Conservation (phyloP, 2,329 filamentous ascomycete species). For the Aspergillus unguis region DNA sequence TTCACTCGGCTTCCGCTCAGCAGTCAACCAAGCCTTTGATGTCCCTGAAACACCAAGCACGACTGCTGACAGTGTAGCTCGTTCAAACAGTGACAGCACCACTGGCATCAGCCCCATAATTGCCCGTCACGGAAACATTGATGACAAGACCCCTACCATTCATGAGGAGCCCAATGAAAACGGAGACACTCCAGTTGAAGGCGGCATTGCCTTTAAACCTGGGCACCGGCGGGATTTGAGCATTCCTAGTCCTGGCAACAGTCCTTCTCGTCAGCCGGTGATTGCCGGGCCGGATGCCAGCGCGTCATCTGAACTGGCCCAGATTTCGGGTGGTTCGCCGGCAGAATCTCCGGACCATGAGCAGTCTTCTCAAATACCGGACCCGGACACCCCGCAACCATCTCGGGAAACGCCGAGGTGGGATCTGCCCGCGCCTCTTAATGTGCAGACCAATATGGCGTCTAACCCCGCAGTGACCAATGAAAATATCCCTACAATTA, state of each 20-base stretch:
- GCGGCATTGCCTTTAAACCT: slow-evolving; percentile 43
- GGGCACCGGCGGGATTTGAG: slow-evolving; percentile 58
- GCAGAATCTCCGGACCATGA: slow-evolving; percentile 21
- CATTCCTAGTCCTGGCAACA: slow-evolving; percentile 57
- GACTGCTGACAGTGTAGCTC: slow-evolving; percentile 51
- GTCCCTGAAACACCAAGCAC: slow-evolving; percentile 54
- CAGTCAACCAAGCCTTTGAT: slow-evolving; percentile 65
- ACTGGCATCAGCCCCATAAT: slow-evolving; percentile 65
- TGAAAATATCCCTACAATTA: slow-evolving; percentile 31
- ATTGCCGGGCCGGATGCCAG: slow-evolving; percentile 44
- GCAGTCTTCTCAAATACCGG: slow-evolving; percentile 5
- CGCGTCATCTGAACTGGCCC: slow-evolving; percentile 44
- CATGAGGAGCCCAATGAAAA: slow-evolving; percentile 50
- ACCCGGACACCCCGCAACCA: not conserved
- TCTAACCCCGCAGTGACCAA: slow-evolving; percentile 12
- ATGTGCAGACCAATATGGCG: slow-evolving; percentile 25
- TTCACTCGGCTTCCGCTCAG: slow-evolving; percentile 56
- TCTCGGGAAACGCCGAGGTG: slow-evolving; percentile 5
- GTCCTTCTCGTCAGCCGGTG: slow-evolving; percentile 58
- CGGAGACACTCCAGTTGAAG: slow-evolving; percentile 24
- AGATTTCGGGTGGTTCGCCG: slow-evolving; percentile 40
- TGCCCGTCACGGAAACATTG: slow-evolving; percentile 36
- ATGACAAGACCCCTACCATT: slow-evolving; percentile 52
- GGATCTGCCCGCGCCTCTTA: slow-evolving; percentile 35
- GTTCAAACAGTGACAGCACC: slow-evolving; percentile 63